Conservation (phyloP, 805 yeast species). For the Candida jianshihensis region DNA sequence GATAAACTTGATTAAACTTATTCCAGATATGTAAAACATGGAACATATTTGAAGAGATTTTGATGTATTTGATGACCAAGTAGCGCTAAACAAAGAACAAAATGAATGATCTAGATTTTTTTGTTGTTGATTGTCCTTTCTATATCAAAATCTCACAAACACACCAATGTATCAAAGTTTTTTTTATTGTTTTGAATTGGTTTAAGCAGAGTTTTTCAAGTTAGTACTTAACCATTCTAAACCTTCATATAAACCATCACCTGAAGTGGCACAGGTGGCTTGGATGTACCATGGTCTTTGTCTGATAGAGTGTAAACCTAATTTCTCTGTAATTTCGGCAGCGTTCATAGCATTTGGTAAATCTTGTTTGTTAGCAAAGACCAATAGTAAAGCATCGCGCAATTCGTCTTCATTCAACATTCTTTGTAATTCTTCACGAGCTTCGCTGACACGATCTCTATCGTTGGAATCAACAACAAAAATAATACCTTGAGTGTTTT, state of each 20-base stretch:
- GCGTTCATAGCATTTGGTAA: constrained; percentile 99
- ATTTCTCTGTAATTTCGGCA: constrained; percentile 94
- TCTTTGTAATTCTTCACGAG: constrained; percentile 96
- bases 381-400: constrained; percentile 91
- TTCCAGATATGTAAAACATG: not conserved
- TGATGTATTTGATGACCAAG: too few relatives aligned
- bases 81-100: not conserved
- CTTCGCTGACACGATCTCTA: constrained; percentile 96
- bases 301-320: constrained; percentile 94
- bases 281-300: constrained; percentile 99
- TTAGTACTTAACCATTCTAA: constrained; percentile 93
- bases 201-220: constrained; percentile 61
- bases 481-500: constrained; percentile 97
- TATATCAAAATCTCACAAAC: not conserved
- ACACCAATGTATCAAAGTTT: not conserved
- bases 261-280: constrained; percentile 98
- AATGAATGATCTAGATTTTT: not conserved
- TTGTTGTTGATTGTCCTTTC: not conserved
- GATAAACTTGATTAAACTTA: not conserved
- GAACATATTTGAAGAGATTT: too few relatives aligned
- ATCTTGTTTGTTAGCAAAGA: constrained; percentile 98
- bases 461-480: constrained; percentile 97
- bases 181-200: constrained; percentile 2
- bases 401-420: constrained; percentile 98
- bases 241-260: constrained; percentile 98